Evolutionary conservation across 768 basidiomycete genomes (phyloP).

Genomic region (Auricularia sp.): DNA sequence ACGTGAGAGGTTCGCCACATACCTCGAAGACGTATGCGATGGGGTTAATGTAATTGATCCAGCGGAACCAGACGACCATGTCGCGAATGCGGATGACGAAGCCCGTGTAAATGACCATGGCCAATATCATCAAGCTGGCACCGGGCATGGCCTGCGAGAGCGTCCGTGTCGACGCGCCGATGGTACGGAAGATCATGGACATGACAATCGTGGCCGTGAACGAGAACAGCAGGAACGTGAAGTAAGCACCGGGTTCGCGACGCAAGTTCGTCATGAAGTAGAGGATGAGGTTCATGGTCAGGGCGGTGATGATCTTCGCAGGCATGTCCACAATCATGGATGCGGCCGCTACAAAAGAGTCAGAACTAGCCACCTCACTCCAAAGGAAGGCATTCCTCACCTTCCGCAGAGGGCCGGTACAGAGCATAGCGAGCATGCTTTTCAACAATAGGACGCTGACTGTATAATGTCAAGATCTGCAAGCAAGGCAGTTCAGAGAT

Average conservation of each 20-base stretch:
- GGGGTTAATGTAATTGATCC: slow-evolving; percentile 31
- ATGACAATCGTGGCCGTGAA: slow-evolving; percentile 23
- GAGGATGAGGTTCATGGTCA: slow-evolving; percentile 26
- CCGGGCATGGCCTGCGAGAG: slow-evolving; percentile 17
- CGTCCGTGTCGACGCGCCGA: slow-evolving; percentile 28
- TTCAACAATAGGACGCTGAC: slow-evolving; percentile 30
- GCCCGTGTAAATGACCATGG: slow-evolving; percentile 26
- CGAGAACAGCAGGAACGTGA: slow-evolving; percentile 31
- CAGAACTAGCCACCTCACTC: slow-evolving; percentile 18
- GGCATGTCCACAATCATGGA: slow-evolving; percentile 4
- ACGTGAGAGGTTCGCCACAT: no score
- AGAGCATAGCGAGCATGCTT: slow-evolving; percentile 34
- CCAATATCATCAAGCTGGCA: neutral
- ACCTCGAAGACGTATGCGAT: slow-evolving; percentile 14
- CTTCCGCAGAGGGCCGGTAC: slow-evolving; percentile 31
- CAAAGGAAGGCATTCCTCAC: slow-evolving; percentile 29
- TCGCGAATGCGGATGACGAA: slow-evolving; percentile 23
- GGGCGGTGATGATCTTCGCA: slow-evolving; percentile 6
- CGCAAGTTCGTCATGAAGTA: slow-evolving; percentile 37
- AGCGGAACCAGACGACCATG: slow-evolving; percentile 29
- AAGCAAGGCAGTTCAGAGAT: neutral
- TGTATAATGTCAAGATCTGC: slow-evolving; percentile 20
- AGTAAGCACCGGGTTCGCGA: slow-evolving; percentile 30
- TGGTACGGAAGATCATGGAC: slow-evolving; percentile 13
- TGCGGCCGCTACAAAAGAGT: slow-evolving; percentile 9